These are phyloP conservation scores for Rhynchospora breviuscula DNA, from an alignment of 176 grass and related monocot genomes.

Conservation along the genomic window DNA sequence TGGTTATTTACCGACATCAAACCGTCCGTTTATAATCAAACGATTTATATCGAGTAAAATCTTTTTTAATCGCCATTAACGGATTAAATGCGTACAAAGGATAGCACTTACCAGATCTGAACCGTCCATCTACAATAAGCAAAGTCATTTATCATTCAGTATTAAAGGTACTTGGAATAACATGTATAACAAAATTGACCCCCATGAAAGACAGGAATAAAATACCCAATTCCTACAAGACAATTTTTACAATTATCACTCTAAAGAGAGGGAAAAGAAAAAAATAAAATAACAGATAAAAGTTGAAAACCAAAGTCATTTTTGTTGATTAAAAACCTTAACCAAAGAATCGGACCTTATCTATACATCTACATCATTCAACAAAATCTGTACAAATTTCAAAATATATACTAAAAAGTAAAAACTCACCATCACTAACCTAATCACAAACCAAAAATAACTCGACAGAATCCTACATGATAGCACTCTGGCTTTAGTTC, in stretches of 20 bases:
- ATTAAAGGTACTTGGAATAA: not conserved
- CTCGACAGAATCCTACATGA: conserved; percentile 5
- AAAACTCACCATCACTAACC: not conserved
- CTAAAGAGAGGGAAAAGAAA: not conserved
- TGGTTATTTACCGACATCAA: too few relatives aligned
- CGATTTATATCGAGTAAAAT: not conserved
- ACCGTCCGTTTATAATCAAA: not conserved
- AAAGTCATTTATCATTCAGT: not conserved
- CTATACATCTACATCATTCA: conserved; percentile 19
- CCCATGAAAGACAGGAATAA: not conserved
- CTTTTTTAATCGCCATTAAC: not conserved
- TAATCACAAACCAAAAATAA: not conserved
- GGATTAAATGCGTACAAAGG: not conserved
- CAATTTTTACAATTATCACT: conserved; percentile 1
- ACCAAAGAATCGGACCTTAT: conserved; percentile 14
- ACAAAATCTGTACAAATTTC: not conserved
- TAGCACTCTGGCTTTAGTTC: not conserved
- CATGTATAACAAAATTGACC: not conserved
- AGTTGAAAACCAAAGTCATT: conserved; percentile 5
- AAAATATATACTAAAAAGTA: not conserved
- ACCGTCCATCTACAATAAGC: too few relatives aligned
- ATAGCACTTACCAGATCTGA: too few relatives aligned
- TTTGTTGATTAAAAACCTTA: not conserved
- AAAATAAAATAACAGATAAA: not conserved
- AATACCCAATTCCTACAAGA: not conserved